Evolutionary conservation across 2,329 filamentous ascomycete species (phyloP).

Genomic region (Calonectria fujianensis): DNA sequence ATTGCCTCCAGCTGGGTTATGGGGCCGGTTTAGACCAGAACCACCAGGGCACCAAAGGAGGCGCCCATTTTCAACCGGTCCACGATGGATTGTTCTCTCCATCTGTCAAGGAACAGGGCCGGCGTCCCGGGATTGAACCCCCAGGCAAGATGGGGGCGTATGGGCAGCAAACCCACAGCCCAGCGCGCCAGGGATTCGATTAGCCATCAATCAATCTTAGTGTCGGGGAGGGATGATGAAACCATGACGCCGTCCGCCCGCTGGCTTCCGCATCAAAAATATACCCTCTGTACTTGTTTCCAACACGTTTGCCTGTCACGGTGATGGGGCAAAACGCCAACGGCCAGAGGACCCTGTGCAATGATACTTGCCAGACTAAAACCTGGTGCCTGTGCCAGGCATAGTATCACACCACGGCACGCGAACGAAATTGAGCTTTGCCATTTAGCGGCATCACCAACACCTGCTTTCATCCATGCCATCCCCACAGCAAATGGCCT

Average conservation of each 20-base stretch:
- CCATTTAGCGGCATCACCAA: slow-evolving; percentile 34
- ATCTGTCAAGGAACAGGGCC: slow-evolving; percentile 38
- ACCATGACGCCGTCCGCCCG: slow-evolving; percentile 33
- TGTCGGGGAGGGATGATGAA: slow-evolving; percentile 36
- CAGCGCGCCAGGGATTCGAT: slow-evolving; percentile 27
- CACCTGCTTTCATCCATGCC: slow-evolving; percentile 29
- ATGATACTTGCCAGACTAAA: slow-evolving; percentile 11
- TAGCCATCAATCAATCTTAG: slow-evolving; percentile 29
- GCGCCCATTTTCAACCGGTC: slow-evolving; percentile 17
- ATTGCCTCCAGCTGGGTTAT: slow-evolving; percentile 30
- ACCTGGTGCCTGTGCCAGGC: slow-evolving; percentile 19
- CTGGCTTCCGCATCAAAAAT: slow-evolving; percentile 17
- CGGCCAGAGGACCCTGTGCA: slow-evolving; percentile 1
- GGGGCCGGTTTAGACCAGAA: slow-evolving; percentile 21
- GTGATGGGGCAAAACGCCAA: slow-evolving; percentile 8
- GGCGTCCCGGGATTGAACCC: slow-evolving; percentile 38
- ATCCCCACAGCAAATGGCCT: slow-evolving; percentile 36
- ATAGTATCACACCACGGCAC: slow-evolving; percentile 30
- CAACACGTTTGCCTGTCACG: slow-evolving; percentile 5
- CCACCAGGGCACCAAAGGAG: slow-evolving; percentile 18
- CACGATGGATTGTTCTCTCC: slow-evolving; percentile 26
- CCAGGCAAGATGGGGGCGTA: slow-evolving; percentile 29
- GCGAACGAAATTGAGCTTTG: slow-evolving; percentile 30
- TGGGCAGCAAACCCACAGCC: slow-evolving; percentile 30
- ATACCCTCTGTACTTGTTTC: slow-evolving; percentile 3